Base-by-base conservation (phyloP, 139 green algal species). In the Asterochloris sp. region DNA sequence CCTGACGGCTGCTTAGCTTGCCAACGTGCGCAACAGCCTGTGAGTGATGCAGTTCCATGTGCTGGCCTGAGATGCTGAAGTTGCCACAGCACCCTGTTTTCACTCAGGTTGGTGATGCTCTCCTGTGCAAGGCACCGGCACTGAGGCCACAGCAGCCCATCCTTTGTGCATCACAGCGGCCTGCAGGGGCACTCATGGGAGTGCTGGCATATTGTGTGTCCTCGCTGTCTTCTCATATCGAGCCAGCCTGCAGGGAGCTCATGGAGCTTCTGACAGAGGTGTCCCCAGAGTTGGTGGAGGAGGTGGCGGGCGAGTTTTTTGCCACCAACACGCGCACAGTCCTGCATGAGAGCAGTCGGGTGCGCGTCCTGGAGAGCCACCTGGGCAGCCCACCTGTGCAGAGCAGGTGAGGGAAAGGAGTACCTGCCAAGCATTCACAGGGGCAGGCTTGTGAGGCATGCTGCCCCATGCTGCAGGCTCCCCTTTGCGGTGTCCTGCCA, bases 221-320 rank as follows among this genome's bases (percentile, higher is more conserved):
- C 38, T 54, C 38, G 4, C 38, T 54, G 2, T 6, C 38, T 54
- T 54, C 38, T 6, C 38, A 54, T 54, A 10, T 2, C 38, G 4
- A 54, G 38, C 38, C 38, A 0, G 11, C 10, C 17, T 38, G 74
- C 76, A 80, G 76, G 8, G 76, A 80, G 24, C 67, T 80, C 60
- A 62, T 69, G 21, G 76, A 80, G 76, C 76, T 80, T 24, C 60
- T 80, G 54, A 80, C 76, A 26, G 19, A 12, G 21, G 76, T 80
- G 21, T 80, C 76, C 4, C 76, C 76, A 38, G 21, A 80, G 61
- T n/a, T 80, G 14, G 76, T 80, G 4, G 76, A 80, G 14, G 76
- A 80, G 76, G 67, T 80, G 16, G 61, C 76, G 17, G 24, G 28
- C 12, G 76, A 80, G 6, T 80, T 80, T 47, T 80, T 80, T 69